Base-by-base conservation (phyloP, 2,329 filamentous ascomycete genomes). In the Fusarium aywerte region DNA sequence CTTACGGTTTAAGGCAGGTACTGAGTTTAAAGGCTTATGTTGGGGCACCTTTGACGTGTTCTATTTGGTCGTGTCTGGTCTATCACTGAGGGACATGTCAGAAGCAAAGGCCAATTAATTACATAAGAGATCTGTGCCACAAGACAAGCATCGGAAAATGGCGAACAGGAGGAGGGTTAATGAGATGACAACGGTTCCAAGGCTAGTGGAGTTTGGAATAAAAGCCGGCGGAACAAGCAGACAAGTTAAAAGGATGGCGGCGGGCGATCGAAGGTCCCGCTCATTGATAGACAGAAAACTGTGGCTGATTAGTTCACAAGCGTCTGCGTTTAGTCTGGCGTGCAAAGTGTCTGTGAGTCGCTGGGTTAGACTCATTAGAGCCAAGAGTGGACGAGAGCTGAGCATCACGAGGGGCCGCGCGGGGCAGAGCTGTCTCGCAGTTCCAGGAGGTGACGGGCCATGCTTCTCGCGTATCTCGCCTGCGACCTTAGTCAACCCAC, bases 391-490 rank as follows among this genome's bases (percentile, higher is more conserved):
- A 59, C 58, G 58, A 56, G 45, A 68, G 57, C 58, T 63, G 53
- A 63, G 54, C 70, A 63, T 71, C 65, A 71, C 68, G 53, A 72
- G 68, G 70, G 58, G 54, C 23, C 56, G 36, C 44, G 63, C 57
- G 58, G 69, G 69, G 69, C 51, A 62, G 60, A 62, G 38, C 39
- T 62, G 32, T 62, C 50, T 65, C 45, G 64, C 55, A 65, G 23
- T 51, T 51, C 42, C 35, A 50, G 44, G 40, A 52, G 40, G 55
- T 47, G 45, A 65, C 31, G 49, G 51, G 59, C 68, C 60, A 67
- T 67, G 68, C 59, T 71, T 68, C 67, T 73, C 70, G 70, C 70
- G 66, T 72, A 70, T 72, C 70, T 73, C 50, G 64, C 53, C 57
- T 61, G 40, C 52, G 36, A 60, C 55, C 36, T 60, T 68, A 65